These are phyloP conservation scores for Quercus phellos DNA, from an alignment of 331 rosid genomes.

Conservation along the genomic window DNA sequence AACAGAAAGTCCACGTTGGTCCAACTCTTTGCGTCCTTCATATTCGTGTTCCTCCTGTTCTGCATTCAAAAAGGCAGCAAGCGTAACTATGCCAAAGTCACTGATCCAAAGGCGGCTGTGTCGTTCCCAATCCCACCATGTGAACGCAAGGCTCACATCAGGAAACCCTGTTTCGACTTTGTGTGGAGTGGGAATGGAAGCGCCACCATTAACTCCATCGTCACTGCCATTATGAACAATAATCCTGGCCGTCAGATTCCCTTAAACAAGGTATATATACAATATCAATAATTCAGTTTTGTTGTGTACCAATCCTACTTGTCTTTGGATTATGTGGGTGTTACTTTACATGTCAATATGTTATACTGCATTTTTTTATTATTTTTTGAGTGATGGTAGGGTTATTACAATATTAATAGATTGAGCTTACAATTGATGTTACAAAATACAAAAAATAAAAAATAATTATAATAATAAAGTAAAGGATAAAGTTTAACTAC, in stretches of 20 bases:
- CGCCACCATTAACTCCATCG: conserved; percentile 40
- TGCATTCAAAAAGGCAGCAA: conserved; percentile 47
- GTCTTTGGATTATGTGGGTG: too few relatives aligned
- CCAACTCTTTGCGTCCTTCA: conserved; percentile 53
- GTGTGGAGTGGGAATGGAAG: conserved; percentile 60
- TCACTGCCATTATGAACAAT: conserved; percentile 46
- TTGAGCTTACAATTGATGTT: too few relatives aligned
- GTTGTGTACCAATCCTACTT: too few relatives aligned
- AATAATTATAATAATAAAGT: too few relatives aligned
- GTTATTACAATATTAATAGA: too few relatives aligned
- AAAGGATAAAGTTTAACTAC: too few relatives aligned
- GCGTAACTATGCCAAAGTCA: conserved; percentile 14
- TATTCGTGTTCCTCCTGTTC: conserved; percentile 67
- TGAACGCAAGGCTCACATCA: conserved; percentile 51
- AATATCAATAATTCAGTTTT: too few relatives aligned
- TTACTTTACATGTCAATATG: background rate
- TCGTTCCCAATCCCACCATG: conserved; percentile 54
- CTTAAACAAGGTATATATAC: conserved; percentile 29
- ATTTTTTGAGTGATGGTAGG: too few relatives aligned
- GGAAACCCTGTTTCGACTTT: conserved; percentile 66
- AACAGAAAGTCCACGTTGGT: conserved; percentile 46
- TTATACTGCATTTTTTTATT: too few relatives aligned
- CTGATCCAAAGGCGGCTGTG: conserved; percentile 27
- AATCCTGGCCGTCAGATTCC: conserved; percentile 68
- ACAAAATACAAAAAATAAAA: too few relatives aligned